Base-by-base conservation (phyloP, 2,329 filamentous ascomycete genomes). In the Microdochium nivale region DNA sequence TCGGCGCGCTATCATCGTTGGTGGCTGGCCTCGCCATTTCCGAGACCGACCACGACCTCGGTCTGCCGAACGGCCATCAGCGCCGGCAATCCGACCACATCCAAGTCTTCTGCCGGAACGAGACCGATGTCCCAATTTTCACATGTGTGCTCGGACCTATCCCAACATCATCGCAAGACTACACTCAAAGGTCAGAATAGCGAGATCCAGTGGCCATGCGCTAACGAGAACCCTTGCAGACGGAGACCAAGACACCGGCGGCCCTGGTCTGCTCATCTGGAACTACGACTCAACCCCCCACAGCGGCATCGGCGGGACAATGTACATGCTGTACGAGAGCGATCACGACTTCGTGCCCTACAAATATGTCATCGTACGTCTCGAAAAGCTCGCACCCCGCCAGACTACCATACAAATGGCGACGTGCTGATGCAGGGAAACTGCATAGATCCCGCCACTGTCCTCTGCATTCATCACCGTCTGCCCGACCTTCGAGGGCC, bases 261-360 rank as follows among this genome's bases (percentile, higher is more conserved):
- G 56, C 1, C 57, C 55, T n/a, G 56, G 57, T 3, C 47, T 59
- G 21, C 49, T 54, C 16, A 51, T 59, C 32, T 52, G 48, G 48
- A 59, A 59, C 46, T 49, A 35, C 21, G 57, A 59, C 23, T 52
- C 53, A 14, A 47, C 50, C 19, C 24, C n/a, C 11, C 57, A 59
- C 25, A 50, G 54, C 23, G 37, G 19, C 3, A 44, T 51, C 24
- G 46, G 56, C 30, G 57, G 56, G 14, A 57, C 57, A 30, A 58
- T 59, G 56, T 59, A 52, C 51, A 52, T 57, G 40, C 30, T 59
- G 16, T 59, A 58, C 52, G 57, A 59, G 48, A 58, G 51, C 49
- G 52, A 56, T 25, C 57, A 58, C 47, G 57, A 59, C 44, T 55
- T 54, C 35, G 53, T 56, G 10, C 57, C 57, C 16, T 59, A 58